Base-by-base conservation (phyloP, 495 filamentous ascomycete genomes). In the Penicillium salamii region DNA sequence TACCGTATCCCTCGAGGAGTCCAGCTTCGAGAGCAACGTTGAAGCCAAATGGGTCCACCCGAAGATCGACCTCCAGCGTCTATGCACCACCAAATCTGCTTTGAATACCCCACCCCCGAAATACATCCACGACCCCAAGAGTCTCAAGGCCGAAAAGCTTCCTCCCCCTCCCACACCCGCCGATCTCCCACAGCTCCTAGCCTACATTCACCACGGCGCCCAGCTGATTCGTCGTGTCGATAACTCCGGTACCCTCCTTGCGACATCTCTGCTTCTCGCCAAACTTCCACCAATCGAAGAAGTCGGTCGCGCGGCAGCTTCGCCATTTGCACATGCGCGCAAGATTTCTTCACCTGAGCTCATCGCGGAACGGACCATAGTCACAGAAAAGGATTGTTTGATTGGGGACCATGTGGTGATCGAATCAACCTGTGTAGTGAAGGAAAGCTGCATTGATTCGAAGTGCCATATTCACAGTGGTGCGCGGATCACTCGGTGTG, bases 171-270 rank as follows among this genome's bases (percentile, higher is more conserved):
- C 9, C 41, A 58, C 11, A 31, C 42, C 52, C 8, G 52, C 61
- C 8, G 43, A 35, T 3, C 60, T 78, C 2, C 88, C 90, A 1
- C 85, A 86, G 7, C 79, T 95, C 12, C 75, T 92, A 1, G 85
- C 89, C 33, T 92, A 95, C 60, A 71, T 93, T 38, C 85, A 91
- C 57, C 64, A 61, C 35, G 59, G 70, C 3, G 65, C 68, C 3
- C 83, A 83, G 1, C 70, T 96, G 7, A 83, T 96, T 49, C 83
- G 91, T 42, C 87, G 93, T 15, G 86, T 96, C 15, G 93, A 98
- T 59, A 96, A 87, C 19, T 77, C 86, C 1, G 80, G 87, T 21
- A 76, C 95, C 19, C 83, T 97, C 1, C 78, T 95, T 2, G 78
- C 81, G 36, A 76, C 88, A 21, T 95, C 90, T 1, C 82, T 97